Base-by-base conservation (phyloP, 2,329 filamentous ascomycete genomes). In the Diaporthe humulicola region DNA sequence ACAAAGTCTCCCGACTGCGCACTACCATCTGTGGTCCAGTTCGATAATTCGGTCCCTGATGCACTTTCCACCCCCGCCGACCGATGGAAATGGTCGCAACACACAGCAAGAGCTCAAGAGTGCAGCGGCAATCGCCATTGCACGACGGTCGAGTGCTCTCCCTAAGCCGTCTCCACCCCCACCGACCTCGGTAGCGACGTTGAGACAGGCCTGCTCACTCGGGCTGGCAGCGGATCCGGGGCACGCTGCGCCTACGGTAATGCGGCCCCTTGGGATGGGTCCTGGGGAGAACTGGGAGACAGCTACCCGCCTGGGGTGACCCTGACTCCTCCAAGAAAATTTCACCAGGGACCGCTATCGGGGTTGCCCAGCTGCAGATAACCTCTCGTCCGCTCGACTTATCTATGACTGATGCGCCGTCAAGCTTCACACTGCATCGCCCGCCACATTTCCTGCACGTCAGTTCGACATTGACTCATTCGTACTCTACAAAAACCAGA, bases 301-400 rank as follows among this genome's bases (percentile, higher is more conserved):
- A 28, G 64, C 64, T 25, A 22, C 64, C 48, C 17, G 60, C 45
- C 45, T 25, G 30, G 64, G 64, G 45, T 17, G 12, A 52, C 64
- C 45, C 64, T 52, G 64, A 54, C 64, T 30, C n/a, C 48, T 48
- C 54, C 70, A 54, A 25, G 28, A 72, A 72, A 72, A 72, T 72
- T 72, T 72, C 70, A 50, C 45, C 33, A 72, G 56, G 57, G 57
- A 72, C 70, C 70, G 70, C 57, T 64, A 72, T 72, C 70, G 70
- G 70, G 70, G 45, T 30, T 38, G n/a, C 45, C 30, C 70, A 36
- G 30, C 22, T 67, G 42, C 61, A 67, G 61, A 67, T 52, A 52
- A 67, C 45, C 61, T 36, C 64, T 52, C 61, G 28, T 10, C 40
- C 38, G 60, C 60, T 66, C 61, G 42, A 66, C 61, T 36, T 25